phyloP scores from a whole-genome alignment of 768 basidiomycete species.

The Lactarius psammicola region DNA sequence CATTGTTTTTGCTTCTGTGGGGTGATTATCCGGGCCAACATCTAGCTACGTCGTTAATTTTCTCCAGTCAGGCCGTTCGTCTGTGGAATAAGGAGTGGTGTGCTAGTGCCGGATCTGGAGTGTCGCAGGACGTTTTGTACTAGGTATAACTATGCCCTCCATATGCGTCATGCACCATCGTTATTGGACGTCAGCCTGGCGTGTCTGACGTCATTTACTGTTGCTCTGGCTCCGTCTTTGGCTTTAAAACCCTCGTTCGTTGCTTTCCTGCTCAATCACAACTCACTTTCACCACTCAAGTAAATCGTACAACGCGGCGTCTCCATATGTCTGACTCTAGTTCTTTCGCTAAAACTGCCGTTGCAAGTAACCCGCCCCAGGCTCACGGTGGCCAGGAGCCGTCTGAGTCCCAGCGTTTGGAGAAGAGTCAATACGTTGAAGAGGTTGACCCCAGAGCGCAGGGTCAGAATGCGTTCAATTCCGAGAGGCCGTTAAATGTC shows the following conservation, averaged over 20 bases:
- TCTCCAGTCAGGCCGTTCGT: too few species aligned
- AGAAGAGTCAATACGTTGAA: not conserved
- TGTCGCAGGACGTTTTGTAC: too few species aligned
- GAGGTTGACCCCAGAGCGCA: not conserved
- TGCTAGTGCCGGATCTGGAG: too few species aligned
- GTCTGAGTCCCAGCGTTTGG: not conserved
- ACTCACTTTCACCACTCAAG: not conserved
- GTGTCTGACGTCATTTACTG: slow-evolving; percentile 10
- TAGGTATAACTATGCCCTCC: too few species aligned
- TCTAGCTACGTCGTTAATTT: too few species aligned
- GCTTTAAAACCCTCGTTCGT: not conserved
- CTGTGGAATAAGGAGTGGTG: too few species aligned
- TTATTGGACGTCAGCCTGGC: not conserved
- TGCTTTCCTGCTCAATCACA: not conserved
- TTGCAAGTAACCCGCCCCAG: not conserved
- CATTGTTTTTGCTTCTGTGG: too few species aligned
- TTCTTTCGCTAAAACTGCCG: not conserved
- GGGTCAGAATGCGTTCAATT: slow-evolving; percentile 33
- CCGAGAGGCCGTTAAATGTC: slow-evolving; percentile 39
- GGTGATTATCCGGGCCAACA: too few species aligned
- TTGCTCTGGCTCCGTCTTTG: not conserved
- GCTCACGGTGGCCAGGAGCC: slow-evolving; percentile 38
- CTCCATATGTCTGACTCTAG: not conserved
- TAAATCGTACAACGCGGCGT: not conserved
- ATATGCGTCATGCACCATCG: not conserved